A percentile compares a stretch with the other conserved stretches of the same genome.
Conservation (phyloP, 2,329 filamentous ascomycete genomes). For the Alternaria arborescens region DNA sequence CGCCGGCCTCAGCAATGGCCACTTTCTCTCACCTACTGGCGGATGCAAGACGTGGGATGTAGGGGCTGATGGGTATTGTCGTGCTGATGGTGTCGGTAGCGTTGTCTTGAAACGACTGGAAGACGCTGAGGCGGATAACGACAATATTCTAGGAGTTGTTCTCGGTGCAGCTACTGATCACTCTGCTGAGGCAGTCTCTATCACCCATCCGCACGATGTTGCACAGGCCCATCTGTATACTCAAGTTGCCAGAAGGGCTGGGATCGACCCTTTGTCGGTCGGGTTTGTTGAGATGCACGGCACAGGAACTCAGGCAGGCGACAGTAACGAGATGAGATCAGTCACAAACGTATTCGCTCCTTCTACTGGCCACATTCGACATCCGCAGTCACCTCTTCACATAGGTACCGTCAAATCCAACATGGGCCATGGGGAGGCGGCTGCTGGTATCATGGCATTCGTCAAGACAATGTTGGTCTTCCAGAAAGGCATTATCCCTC, state of each 20-base stretch:
- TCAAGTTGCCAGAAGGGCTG: slow-evolving; percentile 41
- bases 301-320: slow-evolving; percentile 45
- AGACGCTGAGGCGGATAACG: slow-evolving; percentile 44
- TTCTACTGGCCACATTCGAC: slow-evolving; percentile 10
- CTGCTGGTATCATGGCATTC: slow-evolving; percentile 41
- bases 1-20: slow-evolving; percentile 29
- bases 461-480: slow-evolving; percentile 48
- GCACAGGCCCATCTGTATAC: slow-evolving; percentile 29
- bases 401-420: slow-evolving; percentile 46
- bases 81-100: slow-evolving; percentile 41
- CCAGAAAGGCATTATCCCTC: slow-evolving; percentile 34
- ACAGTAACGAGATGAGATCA: slow-evolving; percentile 35
- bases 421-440: slow-evolving; percentile 50
- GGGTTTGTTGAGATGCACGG: slow-evolving; percentile 45
- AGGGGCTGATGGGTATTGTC: slow-evolving; percentile 43
- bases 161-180: slow-evolving; percentile 45
- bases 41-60: slow-evolving; percentile 48
- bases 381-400: slow-evolving; percentile 24
- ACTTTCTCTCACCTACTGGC: slow-evolving; percentile 34
- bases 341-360: slow-evolving; percentile 23
- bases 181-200: slow-evolving; percentile 44
- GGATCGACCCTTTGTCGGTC: slow-evolving; percentile 45
- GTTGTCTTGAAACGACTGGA: slow-evolving; percentile 47
- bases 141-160: slow-evolving; percentile 45
- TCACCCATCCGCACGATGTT: slow-evolving; percentile 40